Percentiles rank a stretch among this genome's conserved stretches.
Conservation (phyloP, 257 asterid genomes). For the Leonotis leonurus region DNA sequence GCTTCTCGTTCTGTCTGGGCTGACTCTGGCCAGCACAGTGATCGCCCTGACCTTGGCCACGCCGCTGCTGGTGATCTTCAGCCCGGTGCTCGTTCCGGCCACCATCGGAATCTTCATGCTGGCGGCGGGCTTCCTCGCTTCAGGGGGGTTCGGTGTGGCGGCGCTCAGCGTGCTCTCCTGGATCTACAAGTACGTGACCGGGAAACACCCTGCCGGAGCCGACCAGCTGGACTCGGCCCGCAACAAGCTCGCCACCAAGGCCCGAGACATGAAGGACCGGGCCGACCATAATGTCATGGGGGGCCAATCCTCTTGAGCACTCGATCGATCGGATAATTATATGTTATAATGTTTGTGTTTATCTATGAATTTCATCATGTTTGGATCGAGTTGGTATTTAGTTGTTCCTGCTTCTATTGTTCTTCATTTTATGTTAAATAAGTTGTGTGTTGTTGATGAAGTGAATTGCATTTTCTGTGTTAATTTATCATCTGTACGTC, state of each 20-base stretch:
- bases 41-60: slow-evolving; percentile 62
- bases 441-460: background rate
- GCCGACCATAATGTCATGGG: slow-evolving; percentile 14
- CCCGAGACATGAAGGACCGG: slow-evolving; percentile 60
- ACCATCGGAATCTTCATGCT: slow-evolving; percentile 34
- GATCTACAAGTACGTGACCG: slow-evolving; percentile 58
- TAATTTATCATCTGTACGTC: background rate
- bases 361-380: background rate
- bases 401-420: background rate
- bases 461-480: background rate
- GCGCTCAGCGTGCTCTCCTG: slow-evolving; percentile 61
- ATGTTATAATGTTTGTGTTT: background rate
- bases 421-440: no score
- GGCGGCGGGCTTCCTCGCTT: slow-evolving; percentile 50
- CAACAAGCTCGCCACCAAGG: slow-evolving; percentile 42
- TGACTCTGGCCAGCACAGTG: slow-evolving; percentile 56
- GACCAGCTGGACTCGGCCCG: slow-evolving; percentile 44
- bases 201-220: slow-evolving; percentile 54
- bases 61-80: slow-evolving; percentile 69
- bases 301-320: background rate
- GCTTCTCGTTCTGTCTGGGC: slow-evolving; percentile 52
- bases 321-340: background rate
- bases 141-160: slow-evolving; percentile 76
- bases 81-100: slow-evolving; percentile 83
- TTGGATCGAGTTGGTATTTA: background rate